Evolutionary conservation across 257 asterid species (phyloP).

Genomic region (Parsonsia alboflavescens): DNA sequence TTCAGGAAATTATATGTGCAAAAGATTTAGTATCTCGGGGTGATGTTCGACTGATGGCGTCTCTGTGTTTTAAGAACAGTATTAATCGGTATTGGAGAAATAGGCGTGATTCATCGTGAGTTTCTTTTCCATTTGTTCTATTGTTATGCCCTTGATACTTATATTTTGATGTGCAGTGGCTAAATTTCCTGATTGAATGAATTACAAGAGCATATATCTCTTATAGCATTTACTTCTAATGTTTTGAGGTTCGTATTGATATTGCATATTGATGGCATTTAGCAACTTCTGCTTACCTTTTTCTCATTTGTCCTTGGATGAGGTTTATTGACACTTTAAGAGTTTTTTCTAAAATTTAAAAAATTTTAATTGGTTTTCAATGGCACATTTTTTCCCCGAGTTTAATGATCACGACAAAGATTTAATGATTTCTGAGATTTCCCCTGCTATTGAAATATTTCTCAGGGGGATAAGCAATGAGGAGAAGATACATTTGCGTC

Average conservation of each 20-base stretch:
- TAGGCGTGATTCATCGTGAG: constrained; percentile 76
- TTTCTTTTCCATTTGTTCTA: constrained; percentile 1
- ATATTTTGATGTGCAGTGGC: not conserved
- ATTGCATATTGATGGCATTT: no score
- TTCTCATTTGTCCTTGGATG: not conserved
- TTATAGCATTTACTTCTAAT: not conserved
- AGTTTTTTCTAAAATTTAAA: not conserved
- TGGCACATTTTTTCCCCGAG: not conserved
- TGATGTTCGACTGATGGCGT: constrained; percentile 85
- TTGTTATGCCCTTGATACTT: not conserved
- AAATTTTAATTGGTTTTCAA: no score
- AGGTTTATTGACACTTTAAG: not conserved
- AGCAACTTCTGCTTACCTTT: not conserved
- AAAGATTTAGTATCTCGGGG: constrained; percentile 63
- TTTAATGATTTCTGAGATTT: not conserved
- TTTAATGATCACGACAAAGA: not conserved
- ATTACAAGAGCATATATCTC: not conserved
- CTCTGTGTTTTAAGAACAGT: constrained; percentile 84
- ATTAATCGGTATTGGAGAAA: constrained; percentile 84
- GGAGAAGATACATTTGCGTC: constrained; percentile 82
- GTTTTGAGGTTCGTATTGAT: not conserved
- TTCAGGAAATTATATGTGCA: constrained; percentile 81
- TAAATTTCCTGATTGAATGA: not conserved
- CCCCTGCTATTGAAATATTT: constrained; percentile 20
- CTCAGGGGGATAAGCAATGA: constrained; percentile 80